Percentiles rank a stretch among this genome's conserved stretches.
phyloP scores from a whole-genome alignment of 768 basidiomycete genomes.

The Coprinellus aureogranulatus region DNA sequence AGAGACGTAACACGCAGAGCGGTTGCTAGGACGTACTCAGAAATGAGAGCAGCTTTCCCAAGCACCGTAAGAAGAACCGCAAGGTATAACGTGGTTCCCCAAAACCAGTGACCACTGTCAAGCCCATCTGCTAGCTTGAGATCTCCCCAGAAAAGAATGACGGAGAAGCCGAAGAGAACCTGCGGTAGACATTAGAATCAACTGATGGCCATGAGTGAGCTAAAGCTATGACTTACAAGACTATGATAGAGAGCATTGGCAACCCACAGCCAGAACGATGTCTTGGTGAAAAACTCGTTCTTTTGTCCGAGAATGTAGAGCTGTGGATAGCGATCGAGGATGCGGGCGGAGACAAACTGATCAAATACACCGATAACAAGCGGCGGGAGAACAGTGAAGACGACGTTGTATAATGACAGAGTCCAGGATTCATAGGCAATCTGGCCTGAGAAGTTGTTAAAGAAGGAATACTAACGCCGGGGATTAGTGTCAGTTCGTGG shows the following conservation, averaged over 20 bases:
- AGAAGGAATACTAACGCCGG: slow-evolving; percentile 82
- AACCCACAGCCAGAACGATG: slow-evolving; percentile 90
- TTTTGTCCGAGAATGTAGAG: slow-evolving; percentile 91
- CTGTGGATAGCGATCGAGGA: slow-evolving; percentile 96
- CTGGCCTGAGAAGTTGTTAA: slow-evolving; percentile 99
- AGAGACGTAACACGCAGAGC: background rate
- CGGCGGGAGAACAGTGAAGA: slow-evolving; percentile 94
- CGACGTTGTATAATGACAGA: slow-evolving; percentile 91
- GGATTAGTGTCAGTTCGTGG: slow-evolving; percentile 1
- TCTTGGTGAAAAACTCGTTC: slow-evolving; percentile 90
- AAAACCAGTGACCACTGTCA: slow-evolving; percentile 96
- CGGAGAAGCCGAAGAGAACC: slow-evolving; percentile 85
- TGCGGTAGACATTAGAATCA: slow-evolving; percentile 29
- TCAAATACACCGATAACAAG: slow-evolving; percentile 98
- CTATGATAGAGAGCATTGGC: slow-evolving; percentile 89
- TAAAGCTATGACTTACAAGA: slow-evolving; percentile 49
- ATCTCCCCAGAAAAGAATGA: slow-evolving; percentile 92
- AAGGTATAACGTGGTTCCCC: slow-evolving; percentile 96
- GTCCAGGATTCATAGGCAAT: slow-evolving; percentile 99
- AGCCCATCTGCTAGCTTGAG: slow-evolving; percentile 75
- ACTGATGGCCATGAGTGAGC: background rate
- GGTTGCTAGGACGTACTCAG: slow-evolving; percentile 67
- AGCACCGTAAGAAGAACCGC: slow-evolving; percentile 91
- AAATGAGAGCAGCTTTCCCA: slow-evolving; percentile 94
- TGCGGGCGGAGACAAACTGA: slow-evolving; percentile 95